Evolutionary conservation across 1,284 basidiomycete genomes (phyloP), one percentile per base, ranked within the genome.

Genomic region (Puccinia horiana): DNA sequence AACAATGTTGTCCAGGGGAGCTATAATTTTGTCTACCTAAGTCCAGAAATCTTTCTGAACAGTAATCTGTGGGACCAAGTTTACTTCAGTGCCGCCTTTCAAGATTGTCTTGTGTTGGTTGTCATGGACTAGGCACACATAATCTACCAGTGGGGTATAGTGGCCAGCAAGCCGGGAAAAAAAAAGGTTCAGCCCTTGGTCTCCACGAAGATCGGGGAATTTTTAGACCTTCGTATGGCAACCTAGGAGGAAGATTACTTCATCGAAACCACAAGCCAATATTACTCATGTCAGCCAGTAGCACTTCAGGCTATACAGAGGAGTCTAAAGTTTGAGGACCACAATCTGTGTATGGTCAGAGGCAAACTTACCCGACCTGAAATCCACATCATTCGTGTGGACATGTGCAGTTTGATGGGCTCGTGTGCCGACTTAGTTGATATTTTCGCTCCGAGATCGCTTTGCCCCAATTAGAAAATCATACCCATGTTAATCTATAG

Each of bases 211-310:
- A 77, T 16, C 3, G 14, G 1, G 29, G 32, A 1, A 49, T 47
- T 2, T 77, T 77, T 23, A 16, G 61, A 2, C 76, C 76, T 2
- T 42, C 20, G 11, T 78, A 78, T 69, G 63, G 76, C 0, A 78
- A 69, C 18, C 32, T 69, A 23, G 56, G 58, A 23, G 40, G 32
- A 16, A 37, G 32, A 6, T 35, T 77, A 11, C 14, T 77, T 1
- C 16, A 37, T 4, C 20, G 32, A 4, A 52, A 58, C 5, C n/a
- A 47, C 5, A 52, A 23, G n/a, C 42, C 63, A 40, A 69, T 54
- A 1, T n/a, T 78, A 16, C 58, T 78, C 1, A 61, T 76, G 74
- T 44, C 74, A n/a, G 49, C 74, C 74, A 14, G 18, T 58, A 3
- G 74, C 74, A 0, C 40, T 76, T 6, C n/a, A 63, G 40, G 32